A percentile compares a stretch with the other conserved stretches of the same genome.
Conservation (phyloP, 148 eudicot genomes). For the Chenopodium formosanum region DNA sequence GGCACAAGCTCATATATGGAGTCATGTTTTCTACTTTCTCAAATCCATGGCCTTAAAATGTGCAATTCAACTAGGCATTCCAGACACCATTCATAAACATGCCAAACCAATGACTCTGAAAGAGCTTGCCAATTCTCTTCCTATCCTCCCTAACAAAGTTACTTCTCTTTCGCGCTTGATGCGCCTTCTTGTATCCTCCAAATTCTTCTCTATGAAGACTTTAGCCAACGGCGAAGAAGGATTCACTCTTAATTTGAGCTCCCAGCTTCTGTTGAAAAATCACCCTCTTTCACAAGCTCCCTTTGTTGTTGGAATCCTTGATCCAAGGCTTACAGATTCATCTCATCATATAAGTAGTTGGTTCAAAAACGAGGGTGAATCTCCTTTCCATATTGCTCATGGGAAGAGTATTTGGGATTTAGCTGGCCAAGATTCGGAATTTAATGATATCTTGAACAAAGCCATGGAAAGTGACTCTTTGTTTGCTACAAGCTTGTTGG, state of each 20-base stretch:
- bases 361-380: conserved; percentile 17
- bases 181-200: conserved; percentile 31
- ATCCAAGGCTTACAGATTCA: neutral
- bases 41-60: conserved; percentile 42
- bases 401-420: conserved; percentile 32
- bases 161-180: conserved; percentile 18
- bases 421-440: neutral
- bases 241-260: conserved; percentile 28
- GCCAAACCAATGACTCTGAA: conserved; percentile 29
- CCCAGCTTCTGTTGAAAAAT: conserved; percentile 29
- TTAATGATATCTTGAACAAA: conserved; percentile 24
- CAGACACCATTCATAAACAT: conserved; percentile 31
- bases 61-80: conserved; percentile 33
- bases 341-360: conserved; percentile 27
- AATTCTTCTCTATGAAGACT: conserved; percentile 15
- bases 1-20: conserved; percentile 35
- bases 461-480: conserved; percentile 42
- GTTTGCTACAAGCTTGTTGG: conserved; percentile 20
- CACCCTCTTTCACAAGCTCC: conserved; percentile 25
- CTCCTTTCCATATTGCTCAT: conserved; percentile 29
- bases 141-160: conserved; percentile 22
- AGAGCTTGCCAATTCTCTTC: conserved; percentile 17
- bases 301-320: conserved; percentile 9
- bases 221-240: neutral
- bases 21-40: conserved; percentile 15